These are phyloP conservation scores for Colletotrichum trifolii DNA, from an alignment of 2,329 filamentous ascomycete genomes.

Conservation along the genomic window DNA sequence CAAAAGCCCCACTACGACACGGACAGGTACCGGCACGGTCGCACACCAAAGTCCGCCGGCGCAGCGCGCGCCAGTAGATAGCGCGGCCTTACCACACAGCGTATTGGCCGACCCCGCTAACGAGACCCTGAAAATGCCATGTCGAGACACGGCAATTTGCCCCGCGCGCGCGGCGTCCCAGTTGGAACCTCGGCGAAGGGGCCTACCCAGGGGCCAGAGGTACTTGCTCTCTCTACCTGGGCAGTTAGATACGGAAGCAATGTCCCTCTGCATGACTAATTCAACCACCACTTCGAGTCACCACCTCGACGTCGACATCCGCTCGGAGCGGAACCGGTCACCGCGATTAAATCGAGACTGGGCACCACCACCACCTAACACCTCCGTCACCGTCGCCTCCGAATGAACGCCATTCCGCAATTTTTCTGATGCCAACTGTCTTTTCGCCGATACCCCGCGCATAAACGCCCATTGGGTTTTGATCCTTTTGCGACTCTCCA, in stretches of 20 bases:
- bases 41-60: too few species aligned
- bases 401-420: background rate
- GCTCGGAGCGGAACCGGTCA: constrained; percentile 33
- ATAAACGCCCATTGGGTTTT: constrained; percentile 8
- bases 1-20: too few species aligned
- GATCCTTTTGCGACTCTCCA: too few species aligned
- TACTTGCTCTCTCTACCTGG: too few species aligned
- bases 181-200: constrained; percentile 35
- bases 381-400: background rate
- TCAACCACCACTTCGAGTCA: constrained; percentile 10
- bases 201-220: too few species aligned
- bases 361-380: background rate
- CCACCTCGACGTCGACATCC: constrained; percentile 9
- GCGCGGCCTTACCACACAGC: too few species aligned
- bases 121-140: constrained; percentile 28
- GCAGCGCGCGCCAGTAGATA: too few species aligned
- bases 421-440: background rate
- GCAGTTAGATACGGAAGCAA: background rate
- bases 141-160: constrained; percentile 11
- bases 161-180: constrained; percentile 21
- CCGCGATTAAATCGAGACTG: constrained; percentile 18
- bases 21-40: too few species aligned
- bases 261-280: constrained; percentile 34
- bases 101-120: constrained; percentile 26
- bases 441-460: background rate